Evolutionary conservation across 1,284 basidiomycete species (phyloP), one percentile per base, ranked within the genome.

Genomic region (Cutaneotrichosporon sp.): DNA sequence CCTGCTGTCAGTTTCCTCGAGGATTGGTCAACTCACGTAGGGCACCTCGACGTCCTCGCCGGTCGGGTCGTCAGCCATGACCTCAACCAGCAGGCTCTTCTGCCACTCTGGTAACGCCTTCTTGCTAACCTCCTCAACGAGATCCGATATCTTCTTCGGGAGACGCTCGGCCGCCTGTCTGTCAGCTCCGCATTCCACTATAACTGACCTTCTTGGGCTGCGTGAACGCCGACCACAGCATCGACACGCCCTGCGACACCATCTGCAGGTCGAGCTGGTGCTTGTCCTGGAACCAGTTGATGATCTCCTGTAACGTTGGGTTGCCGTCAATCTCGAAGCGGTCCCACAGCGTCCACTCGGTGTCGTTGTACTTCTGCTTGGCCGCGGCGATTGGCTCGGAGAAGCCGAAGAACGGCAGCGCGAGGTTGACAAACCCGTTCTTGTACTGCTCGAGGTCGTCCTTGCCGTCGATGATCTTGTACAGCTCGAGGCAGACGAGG

Each of bases 331-430:
- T 91, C 80, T 94, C 90, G 83, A 99, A 94, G 63, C 95, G 88
- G 81, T 97, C 94, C 97, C 97, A 99, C 40, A 99, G 86, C 4
- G 97, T 99, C 96, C 97, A 99, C 72, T 97, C 92, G 1, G 85
- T 89, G 56, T 84, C 82, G 70, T 87, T 88, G 80, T 94, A 97
- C 85, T 84, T 94, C 71, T 87, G 85, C 84, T 95, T 97, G 68
- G 86, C 76, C n/a, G 96, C 93, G 4, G 88, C 89, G 69, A 99
- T 93, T 22, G 97, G 97, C 76, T 99, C 97, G 2, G 94, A 97
- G 85, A 99, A 99, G 30, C 94, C 97, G 76, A 99, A 97, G 88
- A 99, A 99, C 4, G 97, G 97, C 63, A 99, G 82, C 6, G 97
- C 97, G 57, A 99, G 86, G 81, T 99, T 99, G 74, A 99, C 88